Evolutionary conservation across 2,329 filamentous ascomycete genomes (phyloP).

Genomic region (Botrytis tulipae): DNA sequence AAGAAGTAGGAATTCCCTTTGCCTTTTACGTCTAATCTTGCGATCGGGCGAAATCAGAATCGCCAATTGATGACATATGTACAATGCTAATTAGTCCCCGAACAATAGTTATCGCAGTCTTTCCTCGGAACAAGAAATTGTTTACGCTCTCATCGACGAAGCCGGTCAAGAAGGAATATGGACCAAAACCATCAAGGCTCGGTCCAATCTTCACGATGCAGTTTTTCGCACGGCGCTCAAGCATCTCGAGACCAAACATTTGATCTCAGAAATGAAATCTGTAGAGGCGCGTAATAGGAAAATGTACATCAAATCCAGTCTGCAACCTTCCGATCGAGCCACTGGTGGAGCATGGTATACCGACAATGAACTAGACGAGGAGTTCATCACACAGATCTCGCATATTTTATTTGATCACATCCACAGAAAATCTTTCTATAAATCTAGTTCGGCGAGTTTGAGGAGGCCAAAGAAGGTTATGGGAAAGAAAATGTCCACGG

Average conservation of each 20-base stretch:
- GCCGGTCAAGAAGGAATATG: constrained; percentile 84
- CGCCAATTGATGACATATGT: not conserved
- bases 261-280: constrained; percentile 87
- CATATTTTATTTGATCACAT: constrained; percentile 72
- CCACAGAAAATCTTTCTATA: constrained; percentile 68
- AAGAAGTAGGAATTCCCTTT: constrained; percentile 51
- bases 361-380: constrained; percentile 83
- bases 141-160: constrained; percentile 87
- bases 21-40: not conserved
- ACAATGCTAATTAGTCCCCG: not conserved
- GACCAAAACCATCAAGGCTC: constrained; percentile 79
- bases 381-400: constrained; percentile 77
- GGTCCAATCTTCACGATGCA: constrained; percentile 79
- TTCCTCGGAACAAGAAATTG: constrained; percentile 74
- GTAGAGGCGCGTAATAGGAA: constrained; percentile 89
- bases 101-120: constrained; percentile 55
- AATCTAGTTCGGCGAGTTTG: constrained; percentile 43
- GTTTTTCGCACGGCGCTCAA: constrained; percentile 80
- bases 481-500: constrained; percentile 46
- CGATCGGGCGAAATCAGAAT: not conserved
- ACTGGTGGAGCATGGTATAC: constrained; percentile 95
- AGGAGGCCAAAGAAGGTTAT: constrained; percentile 56
- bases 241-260: constrained; percentile 74
- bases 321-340: constrained; percentile 83
- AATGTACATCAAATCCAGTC: constrained; percentile 89